phyloP scores from a whole-genome alignment of 2,329 filamentous ascomycete species.

The Sporothrix variecibatus region DNA sequence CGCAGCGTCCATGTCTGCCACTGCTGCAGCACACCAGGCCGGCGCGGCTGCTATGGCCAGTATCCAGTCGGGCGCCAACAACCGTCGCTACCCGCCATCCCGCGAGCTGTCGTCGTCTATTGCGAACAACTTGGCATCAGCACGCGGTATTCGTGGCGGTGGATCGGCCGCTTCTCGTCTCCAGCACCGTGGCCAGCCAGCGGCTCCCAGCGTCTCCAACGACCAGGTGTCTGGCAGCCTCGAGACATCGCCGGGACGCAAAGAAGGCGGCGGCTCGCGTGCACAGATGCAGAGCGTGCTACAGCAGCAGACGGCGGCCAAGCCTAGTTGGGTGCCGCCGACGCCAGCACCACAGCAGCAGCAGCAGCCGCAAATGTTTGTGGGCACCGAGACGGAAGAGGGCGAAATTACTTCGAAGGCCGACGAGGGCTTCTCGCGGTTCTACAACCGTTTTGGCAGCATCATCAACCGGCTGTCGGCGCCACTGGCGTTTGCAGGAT shows the following conservation, averaged over 20 bases:
- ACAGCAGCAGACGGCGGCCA: conserved; percentile 51
- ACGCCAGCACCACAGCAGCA: conserved; percentile 36
- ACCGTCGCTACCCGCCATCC: conserved; percentile 55
- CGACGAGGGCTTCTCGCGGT: conserved; percentile 84
- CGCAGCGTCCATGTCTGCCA: conserved; percentile 32
- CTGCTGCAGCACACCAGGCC: conserved; percentile 31
- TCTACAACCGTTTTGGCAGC: conserved; percentile 89
- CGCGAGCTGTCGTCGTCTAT: conserved; percentile 80
- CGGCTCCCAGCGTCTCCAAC: conserved; percentile 71
- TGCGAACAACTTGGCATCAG: conserved; percentile 83
- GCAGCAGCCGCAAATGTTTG: conserved; percentile 33
- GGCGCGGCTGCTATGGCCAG: conserved; percentile 27
- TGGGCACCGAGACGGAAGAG: conserved; percentile 34
- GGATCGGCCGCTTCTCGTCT: conserved; percentile 42
- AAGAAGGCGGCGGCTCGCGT: conserved; percentile 51
- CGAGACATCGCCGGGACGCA: conserved; percentile 47
- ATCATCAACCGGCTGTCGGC: conserved; percentile 88
- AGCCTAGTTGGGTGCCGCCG: conserved; percentile 53
- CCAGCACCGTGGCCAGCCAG: conserved; percentile 65
- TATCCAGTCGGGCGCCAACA: conserved; percentile 30
- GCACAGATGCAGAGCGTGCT: conserved; percentile 60
- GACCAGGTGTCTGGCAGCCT: conserved; percentile 73
- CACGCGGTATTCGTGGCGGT: conserved; percentile 67
- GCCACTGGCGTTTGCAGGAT: conserved; percentile 86
- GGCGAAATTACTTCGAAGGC: conserved; percentile 37